Percentiles rank a stretch among this genome's conserved stretches.
phyloP scores from a whole-genome alignment of 148 eudicot species.

The Cornus suecica region DNA sequence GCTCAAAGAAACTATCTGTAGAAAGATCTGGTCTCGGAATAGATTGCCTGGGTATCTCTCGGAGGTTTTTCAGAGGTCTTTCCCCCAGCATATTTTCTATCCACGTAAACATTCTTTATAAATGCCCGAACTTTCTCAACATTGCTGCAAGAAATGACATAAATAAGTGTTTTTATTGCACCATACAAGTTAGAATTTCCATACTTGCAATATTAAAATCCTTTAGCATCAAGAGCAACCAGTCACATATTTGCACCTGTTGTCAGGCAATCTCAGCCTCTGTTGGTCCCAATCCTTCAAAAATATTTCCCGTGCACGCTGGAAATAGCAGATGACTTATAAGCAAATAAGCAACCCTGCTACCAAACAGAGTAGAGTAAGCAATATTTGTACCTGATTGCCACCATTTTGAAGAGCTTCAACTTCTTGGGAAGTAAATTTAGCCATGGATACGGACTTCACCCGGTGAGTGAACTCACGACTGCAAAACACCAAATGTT shows the following conservation, averaged over 20 bases:
- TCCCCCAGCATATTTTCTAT: slow-evolving; percentile 61
- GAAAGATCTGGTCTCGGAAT: slow-evolving; percentile 5
- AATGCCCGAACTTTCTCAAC: slow-evolving; percentile 81
- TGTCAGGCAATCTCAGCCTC: slow-evolving; percentile 67
- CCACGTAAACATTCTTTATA: slow-evolving; percentile 77
- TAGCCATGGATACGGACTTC: slow-evolving; percentile 95
- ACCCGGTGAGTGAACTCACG: slow-evolving; percentile 99
- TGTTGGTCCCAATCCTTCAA: slow-evolving; percentile 74
- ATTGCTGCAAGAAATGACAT: slow-evolving; percentile 45
- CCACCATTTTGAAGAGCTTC: slow-evolving; percentile 96
- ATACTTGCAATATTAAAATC: not conserved
- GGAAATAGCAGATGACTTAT: slow-evolving; percentile 23
- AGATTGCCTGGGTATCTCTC: slow-evolving; percentile 53
- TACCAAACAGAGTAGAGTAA: not conserved
- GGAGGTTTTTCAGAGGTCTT: slow-evolving; percentile 72
- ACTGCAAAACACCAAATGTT: slow-evolving; percentile 30
- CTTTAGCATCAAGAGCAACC: slow-evolving; percentile 12
- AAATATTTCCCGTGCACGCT: slow-evolving; percentile 88
- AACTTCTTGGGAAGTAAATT: slow-evolving; percentile 91
- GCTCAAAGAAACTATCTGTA: not conserved
- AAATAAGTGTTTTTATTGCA: not conserved
- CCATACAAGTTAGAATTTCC: not conserved
- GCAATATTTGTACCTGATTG: slow-evolving; percentile 62
- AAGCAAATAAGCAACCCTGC: slow-evolving; percentile 16
- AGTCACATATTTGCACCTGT: slow-evolving; percentile 42